A percentile compares a stretch with the other conserved stretches of the same genome.
These are phyloP conservation scores for Penium margaritaceum DNA, from an alignment of 139 green algal genomes.

Conservation along the genomic window DNA sequence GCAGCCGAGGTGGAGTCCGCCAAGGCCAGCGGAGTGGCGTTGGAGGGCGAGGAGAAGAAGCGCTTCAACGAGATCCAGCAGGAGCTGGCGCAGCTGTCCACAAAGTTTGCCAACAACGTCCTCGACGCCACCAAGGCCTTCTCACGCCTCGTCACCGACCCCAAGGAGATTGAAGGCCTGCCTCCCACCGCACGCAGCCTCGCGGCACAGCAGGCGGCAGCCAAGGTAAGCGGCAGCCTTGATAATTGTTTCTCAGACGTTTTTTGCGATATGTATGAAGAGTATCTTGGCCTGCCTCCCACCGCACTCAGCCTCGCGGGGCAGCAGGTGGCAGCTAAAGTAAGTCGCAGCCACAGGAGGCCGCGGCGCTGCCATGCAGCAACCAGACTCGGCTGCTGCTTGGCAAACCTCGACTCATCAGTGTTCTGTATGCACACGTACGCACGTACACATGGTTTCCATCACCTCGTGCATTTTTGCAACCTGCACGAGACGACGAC, in stretches of 20 bases:
- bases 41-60: slow-evolving; percentile 64
- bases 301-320: slow-evolving; percentile 63
- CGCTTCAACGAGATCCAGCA: slow-evolving; percentile 93
- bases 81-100: slow-evolving; percentile 75
- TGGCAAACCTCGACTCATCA: too few species aligned
- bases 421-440: too few species aligned
- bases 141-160: slow-evolving; percentile 75
- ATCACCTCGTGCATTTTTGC: too few species aligned
- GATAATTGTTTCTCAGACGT: too few species aligned
- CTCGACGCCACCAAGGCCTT: slow-evolving; percentile 81
- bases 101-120: slow-evolving; percentile 87
- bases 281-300: slow-evolving; percentile 72
- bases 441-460: too few species aligned
- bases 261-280: too few species aligned
- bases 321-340: slow-evolving; percentile 33
- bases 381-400: too few species aligned
- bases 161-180: slow-evolving; percentile 69
- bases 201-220: slow-evolving; percentile 46
- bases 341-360: too few species aligned
- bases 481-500: too few species aligned
- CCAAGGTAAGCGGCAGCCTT: slow-evolving; percentile 46
- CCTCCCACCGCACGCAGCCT: slow-evolving; percentile 65
- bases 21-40: slow-evolving; percentile 72
- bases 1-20: slow-evolving; percentile 75
- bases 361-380: too few species aligned